phyloP scores from a whole-genome alignment of 2,329 filamentous ascomycete species.

The Colletotrichum lentis region DNA sequence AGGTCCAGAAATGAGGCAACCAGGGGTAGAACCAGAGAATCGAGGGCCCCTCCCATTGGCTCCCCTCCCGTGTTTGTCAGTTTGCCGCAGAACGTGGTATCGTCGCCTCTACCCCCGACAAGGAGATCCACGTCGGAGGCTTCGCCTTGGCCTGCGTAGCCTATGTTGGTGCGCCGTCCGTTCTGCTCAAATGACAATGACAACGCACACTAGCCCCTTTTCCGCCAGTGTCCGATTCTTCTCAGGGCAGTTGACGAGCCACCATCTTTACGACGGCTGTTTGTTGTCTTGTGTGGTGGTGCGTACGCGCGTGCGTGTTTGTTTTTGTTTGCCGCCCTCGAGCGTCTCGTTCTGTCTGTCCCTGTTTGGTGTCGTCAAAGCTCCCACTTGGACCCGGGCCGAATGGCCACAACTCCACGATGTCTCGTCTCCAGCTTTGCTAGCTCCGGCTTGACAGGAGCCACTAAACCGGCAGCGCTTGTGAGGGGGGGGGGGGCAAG shows the following conservation, averaged over 20 bases:
- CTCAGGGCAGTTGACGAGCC: background rate
- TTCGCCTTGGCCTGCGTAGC: conserved; percentile 4
- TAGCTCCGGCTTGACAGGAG: conserved; percentile 19
- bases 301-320: conserved; percentile 12
- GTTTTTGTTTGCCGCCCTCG: conserved; percentile 4
- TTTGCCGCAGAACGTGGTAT: background rate
- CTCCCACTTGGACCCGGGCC: conserved; percentile 11
- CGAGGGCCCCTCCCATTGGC: background rate
- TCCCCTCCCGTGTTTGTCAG: conserved; percentile 2
- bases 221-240: background rate
- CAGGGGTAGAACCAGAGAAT: background rate
- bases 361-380: conserved; percentile 13
- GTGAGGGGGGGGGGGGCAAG: background rate
- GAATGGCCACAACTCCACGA: conserved; percentile 8
- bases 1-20: background rate
- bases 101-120: conserved; percentile 19
- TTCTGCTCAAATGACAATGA: background rate
- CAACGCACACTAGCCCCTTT: background rate
- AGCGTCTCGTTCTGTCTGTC: conserved; percentile 2
- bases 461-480: conserved; percentile 14
- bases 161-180: conserved; percentile 4
- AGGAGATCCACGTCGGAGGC: conserved; percentile 29
- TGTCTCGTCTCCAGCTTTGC: conserved; percentile 8
- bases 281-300: background rate
- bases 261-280: conserved; percentile 18